Conservation (phyloP, 129 eudicot species). For the carrot (Daucus carota) region DH1_v3.0 NC_030383.2:45729001-45729500, state of each 20-base stretch:
- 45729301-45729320: constrained; percentile 65
- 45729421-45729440: constrained; percentile 22
- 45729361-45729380: constrained; percentile 67
- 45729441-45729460: constrained; percentile 31
- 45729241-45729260: constrained; percentile 52
- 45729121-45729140: constrained; percentile 34
- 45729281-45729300: constrained; percentile 58
- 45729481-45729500: constrained; percentile 13
- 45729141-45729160: constrained; percentile 67
- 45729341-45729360: constrained; percentile 82
- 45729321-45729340: constrained; percentile 85
- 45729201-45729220: constrained; percentile 59
- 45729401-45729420: constrained; percentile 50
- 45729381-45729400: constrained; percentile 61
- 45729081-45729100: constrained; percentile 29
- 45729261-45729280: constrained; percentile 68
- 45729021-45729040: constrained; percentile 51
- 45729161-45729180: constrained; percentile 69
- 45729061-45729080: constrained; percentile 53
- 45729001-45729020: constrained; percentile 61
- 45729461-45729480: constrained; percentile 12
- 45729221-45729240: constrained; percentile 64
- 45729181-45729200: constrained; percentile 55
- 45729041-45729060: constrained; percentile 40
- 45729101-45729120: constrained; percentile 28